Evolutionary conservation across 305 asterid genomes (phyloP).

Genomic region (Fraxinus sp.): DNA sequence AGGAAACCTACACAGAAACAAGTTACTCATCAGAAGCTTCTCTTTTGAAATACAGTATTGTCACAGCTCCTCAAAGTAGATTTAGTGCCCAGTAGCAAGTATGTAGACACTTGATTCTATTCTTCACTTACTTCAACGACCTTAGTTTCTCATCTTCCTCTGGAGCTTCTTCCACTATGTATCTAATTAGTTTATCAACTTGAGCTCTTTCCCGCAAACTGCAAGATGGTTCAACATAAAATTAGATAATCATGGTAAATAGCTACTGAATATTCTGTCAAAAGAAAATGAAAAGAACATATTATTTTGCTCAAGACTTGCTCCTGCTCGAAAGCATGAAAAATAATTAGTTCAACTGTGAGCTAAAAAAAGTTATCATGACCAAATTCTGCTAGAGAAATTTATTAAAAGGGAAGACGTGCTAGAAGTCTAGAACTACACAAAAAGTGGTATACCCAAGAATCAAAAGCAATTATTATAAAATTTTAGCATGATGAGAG

Average conservation of each 20-base stretch:
- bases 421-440: not conserved
- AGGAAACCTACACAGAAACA: constrained; percentile 55
- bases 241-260: constrained; percentile 2
- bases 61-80: not conserved
- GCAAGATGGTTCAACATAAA: constrained; percentile 28
- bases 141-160: constrained; percentile 71
- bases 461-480: not conserved
- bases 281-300: not conserved
- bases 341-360: not conserved
- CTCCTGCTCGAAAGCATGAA: not conserved
- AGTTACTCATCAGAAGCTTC: constrained; percentile 4
- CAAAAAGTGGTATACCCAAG: constrained; percentile 1
- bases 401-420: not conserved
- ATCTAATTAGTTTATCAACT: constrained; percentile 66
- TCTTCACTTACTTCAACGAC: constrained; percentile 70
- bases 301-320: constrained; percentile 5
- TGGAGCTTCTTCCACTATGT: constrained; percentile 78
- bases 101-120: constrained; percentile 9
- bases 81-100: not conserved
- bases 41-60: not conserved
- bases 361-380: constrained; percentile 4
- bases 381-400: constrained; percentile 8
- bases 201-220: constrained; percentile 76
- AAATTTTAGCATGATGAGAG: constrained; percentile 15
- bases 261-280: constrained; percentile 9